Evolutionary conservation across 2,329 filamentous ascomycete species (phyloP), one percentile per base, ranked within the genome.

Genomic region (Colletotrichum orchidophilum): DNA sequence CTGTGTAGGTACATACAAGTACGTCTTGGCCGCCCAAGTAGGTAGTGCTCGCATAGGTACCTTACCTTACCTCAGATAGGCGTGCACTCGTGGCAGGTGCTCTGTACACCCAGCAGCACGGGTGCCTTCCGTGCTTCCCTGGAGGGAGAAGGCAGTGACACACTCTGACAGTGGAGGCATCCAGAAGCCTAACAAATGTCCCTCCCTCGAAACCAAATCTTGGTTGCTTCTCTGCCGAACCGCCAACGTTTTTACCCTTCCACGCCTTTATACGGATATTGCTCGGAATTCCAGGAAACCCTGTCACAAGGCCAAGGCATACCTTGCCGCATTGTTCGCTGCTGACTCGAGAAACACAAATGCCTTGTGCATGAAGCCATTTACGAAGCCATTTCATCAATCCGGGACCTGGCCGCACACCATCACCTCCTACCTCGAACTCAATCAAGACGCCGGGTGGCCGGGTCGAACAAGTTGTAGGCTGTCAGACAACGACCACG

Each of bases 251-350:
- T 8, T 39, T 46, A 42, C 12, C 15, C 49, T 39, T 27, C 21
- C 5, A 13, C 5, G 18, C 21, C n/a, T n/a, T n/a, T n/a, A n/a
- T n/a, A n/a, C n/a, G n/a, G n/a, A n/a, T n/a, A n/a, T n/a, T 57
- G 35, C 35, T 21, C 53, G 60, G 61, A 58, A 29, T 42, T 13
- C 31, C 11, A 33, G 67, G 55, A 70, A 66, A 57, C 63, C 29
- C 50, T 70, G 57, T n/a, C 21, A 13, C 62, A 46, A 59, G 59
- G 53, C 61, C 62, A 46, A 59, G 59, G 53, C 61, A 27, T 58
- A 12, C 11, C 24, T 27, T 65, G 53, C 60, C 39, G n/a, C 35
- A 50, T 27, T 50, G 33, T 5, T 46, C 26, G 29, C 21, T 52
- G 26, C 27, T 39, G 52, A 58, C 59, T 63, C 66, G 52, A 63